phyloP scores from a whole-genome alignment of 495 filamentous ascomycete species.

The Podospora comata region DNA sequence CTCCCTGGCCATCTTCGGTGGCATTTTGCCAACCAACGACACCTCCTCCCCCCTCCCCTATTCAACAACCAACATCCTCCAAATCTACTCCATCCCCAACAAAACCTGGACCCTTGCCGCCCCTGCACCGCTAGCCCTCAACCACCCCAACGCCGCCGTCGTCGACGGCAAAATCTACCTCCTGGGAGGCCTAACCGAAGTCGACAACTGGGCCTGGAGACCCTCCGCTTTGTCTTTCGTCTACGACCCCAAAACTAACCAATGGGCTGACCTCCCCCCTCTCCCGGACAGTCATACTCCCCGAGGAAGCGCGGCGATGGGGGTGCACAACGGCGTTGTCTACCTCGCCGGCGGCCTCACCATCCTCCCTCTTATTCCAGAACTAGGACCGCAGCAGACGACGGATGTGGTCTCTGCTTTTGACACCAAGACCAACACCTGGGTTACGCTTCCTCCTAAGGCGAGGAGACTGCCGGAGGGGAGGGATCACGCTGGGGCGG shows the following conservation, averaged over 20 bases:
- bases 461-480: constrained; percentile 30
- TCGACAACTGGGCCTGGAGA: constrained; percentile 70
- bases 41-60: constrained; percentile 11
- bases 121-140: constrained; percentile 55
- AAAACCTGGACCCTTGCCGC: constrained; percentile 59
- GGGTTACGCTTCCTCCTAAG: constrained; percentile 16
- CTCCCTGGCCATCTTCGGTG: constrained; percentile 34
- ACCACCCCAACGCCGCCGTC: constrained; percentile 47
- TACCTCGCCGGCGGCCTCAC: constrained; percentile 31
- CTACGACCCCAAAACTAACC: constrained; percentile 51
- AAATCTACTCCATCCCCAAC: constrained; percentile 64
- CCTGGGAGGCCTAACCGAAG: constrained; percentile 67
- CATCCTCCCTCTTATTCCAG: constrained; percentile 9
- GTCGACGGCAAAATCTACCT: constrained; percentile 63
- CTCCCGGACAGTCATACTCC: constrained; percentile 24
- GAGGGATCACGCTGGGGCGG: constrained; percentile 37
- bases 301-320: constrained; percentile 26
- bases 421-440: constrained; percentile 29
- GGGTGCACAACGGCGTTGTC: constrained; percentile 23
- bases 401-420: constrained; percentile 34
- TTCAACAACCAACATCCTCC: constrained; percentile 69
- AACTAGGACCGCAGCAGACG: constrained; percentile 13
- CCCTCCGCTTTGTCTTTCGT: constrained; percentile 46
- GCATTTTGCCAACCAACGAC: constrained; percentile 16
- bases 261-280: constrained; percentile 23